Evolutionary conservation across 2,329 filamentous ascomycete genomes (phyloP).

Genomic region (Botrytis deweyae): DNA sequence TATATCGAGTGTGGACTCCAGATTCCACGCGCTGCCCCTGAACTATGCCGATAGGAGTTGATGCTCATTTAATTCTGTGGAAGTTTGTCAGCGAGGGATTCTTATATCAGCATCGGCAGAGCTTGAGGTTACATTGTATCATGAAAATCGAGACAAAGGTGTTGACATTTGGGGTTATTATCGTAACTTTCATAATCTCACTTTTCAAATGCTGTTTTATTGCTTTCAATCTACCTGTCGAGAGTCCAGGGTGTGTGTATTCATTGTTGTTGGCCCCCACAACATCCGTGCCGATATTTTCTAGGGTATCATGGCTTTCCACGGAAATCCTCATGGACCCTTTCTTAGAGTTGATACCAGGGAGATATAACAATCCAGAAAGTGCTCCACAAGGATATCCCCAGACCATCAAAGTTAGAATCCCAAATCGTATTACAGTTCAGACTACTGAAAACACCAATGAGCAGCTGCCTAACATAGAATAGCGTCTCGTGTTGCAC

Average conservation of each 20-base stretch:
- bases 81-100: conserved; percentile 1
- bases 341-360: not conserved
- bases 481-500: not conserved
- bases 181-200: not conserved
- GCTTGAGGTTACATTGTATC: not conserved
- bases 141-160: not conserved
- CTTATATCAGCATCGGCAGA: not conserved
- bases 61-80: not conserved
- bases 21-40: not conserved
- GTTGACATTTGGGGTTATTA: too few relatives aligned
- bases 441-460: not conserved
- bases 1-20: not conserved
- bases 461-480: not conserved
- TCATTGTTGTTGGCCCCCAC: not conserved
- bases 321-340: not conserved
- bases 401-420: not conserved
- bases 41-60: not conserved
- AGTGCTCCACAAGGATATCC: not conserved
- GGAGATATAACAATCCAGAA: not conserved
- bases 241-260: not conserved
- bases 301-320: too few relatives aligned
- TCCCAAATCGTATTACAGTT: not conserved
- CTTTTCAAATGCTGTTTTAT: not conserved
- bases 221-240: not conserved
- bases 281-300: not conserved